Evolutionary conservation across 108 stramenopile genomes (phyloP), one percentile per base, ranked within the genome.

Genomic region (Discostella pseudostelligera): DNA sequence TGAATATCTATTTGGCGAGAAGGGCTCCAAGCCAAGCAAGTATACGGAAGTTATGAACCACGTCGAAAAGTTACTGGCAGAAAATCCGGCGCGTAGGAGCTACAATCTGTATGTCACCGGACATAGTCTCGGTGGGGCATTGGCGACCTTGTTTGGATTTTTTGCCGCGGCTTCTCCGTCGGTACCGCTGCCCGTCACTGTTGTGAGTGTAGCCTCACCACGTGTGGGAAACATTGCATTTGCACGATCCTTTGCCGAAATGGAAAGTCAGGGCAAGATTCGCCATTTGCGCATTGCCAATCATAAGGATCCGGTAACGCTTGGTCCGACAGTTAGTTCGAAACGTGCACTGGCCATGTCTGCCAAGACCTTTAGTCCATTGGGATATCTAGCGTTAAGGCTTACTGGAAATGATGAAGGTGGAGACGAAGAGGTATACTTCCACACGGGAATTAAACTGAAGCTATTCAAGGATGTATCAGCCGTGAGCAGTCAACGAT

Each of bases 221-320:
- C 74, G 63, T 49, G 80, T 82, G 37, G 90, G 90, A 0, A 87
- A 91, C 61, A 60, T 72, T 56, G 65, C 64, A 9, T 91, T 87
- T 62, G 82, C 82, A 32, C 19, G 53, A 20, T 70, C 83, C 17
- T 91, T 91, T 77, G 60, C 70, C 49, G 72, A 81, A 61, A 53
- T 88, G 56, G 90, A 91, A 62, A 76, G 83, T 49, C 67, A 56
- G 46, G 74, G 78, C 0, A 78, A 75, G 61, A 43, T 91, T 9
- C 84, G 82, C 7, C 87, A 88, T 50, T 60, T 91, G 10, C 81
- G 90, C 10, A 83, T 88, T 59, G 82, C 82, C 37, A 91, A 91
- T 65, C 67, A 74, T 22, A 74, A 73, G 69, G 90, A 91, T 73
- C 80, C 84, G 16, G 87, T 90, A 1, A 90, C 89, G 8, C 73